Conservation (phyloP, 345 rosid genomes). For the Lepidium africanum region DNA sequence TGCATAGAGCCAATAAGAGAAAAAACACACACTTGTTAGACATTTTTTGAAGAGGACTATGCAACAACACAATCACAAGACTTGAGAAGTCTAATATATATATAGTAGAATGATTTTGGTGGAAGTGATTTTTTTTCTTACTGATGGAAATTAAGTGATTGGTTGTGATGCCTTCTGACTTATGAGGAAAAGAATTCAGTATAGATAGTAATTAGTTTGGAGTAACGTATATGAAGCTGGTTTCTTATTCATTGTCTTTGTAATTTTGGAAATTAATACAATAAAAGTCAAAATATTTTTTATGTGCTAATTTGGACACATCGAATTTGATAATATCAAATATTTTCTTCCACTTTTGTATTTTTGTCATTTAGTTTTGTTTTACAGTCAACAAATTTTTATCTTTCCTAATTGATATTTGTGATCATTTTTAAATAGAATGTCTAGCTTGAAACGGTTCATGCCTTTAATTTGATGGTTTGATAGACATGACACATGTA, state of each 20-base stretch:
- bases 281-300: background rate
- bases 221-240: background rate
- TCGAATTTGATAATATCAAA: background rate
- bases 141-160: background rate
- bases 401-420: background rate
- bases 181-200: background rate
- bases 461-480: background rate
- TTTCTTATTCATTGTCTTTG: background rate
- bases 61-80: background rate
- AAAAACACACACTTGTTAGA: background rate
- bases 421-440: too few relatives aligned
- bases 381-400: background rate
- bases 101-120: background rate
- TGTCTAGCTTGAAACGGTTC: background rate
- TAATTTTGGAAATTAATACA: background rate
- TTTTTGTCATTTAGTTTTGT: background rate
- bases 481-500: background rate
- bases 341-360: background rate
- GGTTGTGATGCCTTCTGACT: background rate
- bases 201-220: background rate
- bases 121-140: too few relatives aligned
- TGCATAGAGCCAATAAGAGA: background rate
- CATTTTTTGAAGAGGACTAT: background rate
- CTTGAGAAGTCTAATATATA: background rate
- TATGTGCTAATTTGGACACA: background rate